These are phyloP conservation scores for Peronospora destructor DNA, from an alignment of 352 stramenopile species.

Conservation along the genomic window DNA sequence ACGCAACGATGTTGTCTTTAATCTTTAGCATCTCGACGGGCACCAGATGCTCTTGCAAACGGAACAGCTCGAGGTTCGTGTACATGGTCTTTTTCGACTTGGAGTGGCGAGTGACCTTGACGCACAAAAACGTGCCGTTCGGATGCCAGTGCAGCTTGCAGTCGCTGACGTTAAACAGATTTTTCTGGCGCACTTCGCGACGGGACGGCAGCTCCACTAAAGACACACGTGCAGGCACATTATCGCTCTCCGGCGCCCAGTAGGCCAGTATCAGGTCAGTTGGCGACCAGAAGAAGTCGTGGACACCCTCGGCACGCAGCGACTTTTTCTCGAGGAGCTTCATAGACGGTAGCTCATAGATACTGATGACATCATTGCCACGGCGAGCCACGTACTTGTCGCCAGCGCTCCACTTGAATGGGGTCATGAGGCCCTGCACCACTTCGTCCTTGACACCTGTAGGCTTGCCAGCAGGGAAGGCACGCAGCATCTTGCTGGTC, in stretches of 20 bases:
- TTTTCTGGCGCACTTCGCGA: slow-evolving; percentile 95
- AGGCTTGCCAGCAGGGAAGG: slow-evolving; percentile 77
- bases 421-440: slow-evolving; percentile 72
- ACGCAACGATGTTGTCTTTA: slow-evolving; percentile 93
- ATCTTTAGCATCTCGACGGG: slow-evolving; percentile 98
- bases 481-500: slow-evolving; percentile 78
- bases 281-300: slow-evolving; percentile 97
- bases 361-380: slow-evolving; percentile 86
- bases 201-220: slow-evolving; percentile 93
- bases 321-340: slow-evolving; percentile 97
- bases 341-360: slow-evolving; percentile 96
- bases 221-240: slow-evolving; percentile 93
- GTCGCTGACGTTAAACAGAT: slow-evolving; percentile 96
- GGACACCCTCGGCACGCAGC: slow-evolving; percentile 89
- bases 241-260: slow-evolving; percentile 93
- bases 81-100: slow-evolving; percentile 97
- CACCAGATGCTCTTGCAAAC: slow-evolving; percentile 91
- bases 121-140: slow-evolving; percentile 91
- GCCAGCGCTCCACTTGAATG: slow-evolving; percentile 94
- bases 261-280: slow-evolving; percentile 93
- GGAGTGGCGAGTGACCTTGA: slow-evolving; percentile 84
- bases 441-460: slow-evolving; percentile 65
- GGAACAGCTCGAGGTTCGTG: slow-evolving; percentile 99
- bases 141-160: slow-evolving; percentile 94
- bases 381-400: slow-evolving; percentile 94